Evolutionary conservation across 371 early-diverging fungal genomes (phyloP).

Genomic region (Mortierella sp.): DNA sequence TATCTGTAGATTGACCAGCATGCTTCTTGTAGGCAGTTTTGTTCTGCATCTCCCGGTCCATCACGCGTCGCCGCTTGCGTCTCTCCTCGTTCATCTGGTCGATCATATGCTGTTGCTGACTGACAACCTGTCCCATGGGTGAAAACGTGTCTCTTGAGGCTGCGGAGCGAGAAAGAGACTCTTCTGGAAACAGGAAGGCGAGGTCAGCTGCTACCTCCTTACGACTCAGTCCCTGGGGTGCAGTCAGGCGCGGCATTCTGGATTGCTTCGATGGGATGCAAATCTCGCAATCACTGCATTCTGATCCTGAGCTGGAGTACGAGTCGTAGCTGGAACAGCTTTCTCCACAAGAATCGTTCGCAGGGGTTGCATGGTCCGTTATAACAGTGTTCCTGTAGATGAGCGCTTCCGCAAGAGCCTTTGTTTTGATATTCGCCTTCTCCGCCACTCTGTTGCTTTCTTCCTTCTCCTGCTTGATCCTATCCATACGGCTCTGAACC

Average conservation of each 20-base stretch:
- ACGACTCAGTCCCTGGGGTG: constrained; percentile 27
- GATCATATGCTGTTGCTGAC: constrained; percentile 41
- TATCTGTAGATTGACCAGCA: background rate
- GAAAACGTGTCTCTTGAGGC: background rate
- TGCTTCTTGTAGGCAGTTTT: constrained; percentile 20
- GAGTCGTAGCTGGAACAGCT: constrained; percentile 57
- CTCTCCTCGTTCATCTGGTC: constrained; percentile 48
- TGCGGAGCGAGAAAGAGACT: background rate
- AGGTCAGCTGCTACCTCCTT: constrained; percentile 38
- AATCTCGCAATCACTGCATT: constrained; percentile 52
- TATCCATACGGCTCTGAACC: constrained; percentile 48
- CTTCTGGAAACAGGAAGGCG: constrained; percentile 35
- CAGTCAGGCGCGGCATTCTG: background rate
- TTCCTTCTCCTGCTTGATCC: constrained; percentile 37
- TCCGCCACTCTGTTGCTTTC: constrained; percentile 27
- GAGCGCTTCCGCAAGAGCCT: constrained; percentile 15
- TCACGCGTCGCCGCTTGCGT: constrained; percentile 30
- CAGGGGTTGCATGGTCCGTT: constrained; percentile 10
- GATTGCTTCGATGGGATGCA: constrained; percentile 25
- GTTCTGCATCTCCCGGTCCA: constrained; percentile 47
- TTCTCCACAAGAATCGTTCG: constrained; percentile 30
- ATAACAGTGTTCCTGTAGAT: constrained; percentile 3
- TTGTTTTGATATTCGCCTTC: constrained; percentile 10
- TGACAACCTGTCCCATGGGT: constrained; percentile 9
- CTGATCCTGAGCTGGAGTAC: constrained; percentile 50